Conservation (phyloP, 768 basidiomycete species). For the Cystobasidium tubakii region DNA sequence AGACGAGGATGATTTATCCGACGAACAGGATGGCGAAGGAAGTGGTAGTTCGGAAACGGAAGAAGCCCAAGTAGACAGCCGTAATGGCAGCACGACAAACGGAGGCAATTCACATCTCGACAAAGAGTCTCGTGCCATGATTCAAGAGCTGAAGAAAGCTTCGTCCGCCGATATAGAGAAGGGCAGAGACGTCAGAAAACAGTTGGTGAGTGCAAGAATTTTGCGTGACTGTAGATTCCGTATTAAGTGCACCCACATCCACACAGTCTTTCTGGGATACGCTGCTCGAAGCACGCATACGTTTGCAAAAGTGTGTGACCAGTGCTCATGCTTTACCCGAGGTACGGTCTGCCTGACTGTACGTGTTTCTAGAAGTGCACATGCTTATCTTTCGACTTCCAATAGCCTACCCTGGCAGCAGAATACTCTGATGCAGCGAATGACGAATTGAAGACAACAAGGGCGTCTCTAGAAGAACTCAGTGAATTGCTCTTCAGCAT, state of each 20-base stretch:
- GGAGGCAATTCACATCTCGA: not conserved
- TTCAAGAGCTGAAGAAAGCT: constrained; percentile 29
- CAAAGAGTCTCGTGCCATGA: constrained; percentile 27
- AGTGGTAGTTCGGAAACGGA: not conserved
- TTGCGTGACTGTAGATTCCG: not conserved
- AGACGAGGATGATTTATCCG: not conserved
- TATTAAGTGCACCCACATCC: too few relatives aligned
- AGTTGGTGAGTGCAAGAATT: constrained; percentile 61
- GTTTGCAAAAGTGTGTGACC: constrained; percentile 70
- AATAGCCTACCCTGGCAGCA: not conserved
- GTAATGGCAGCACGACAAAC: not conserved
- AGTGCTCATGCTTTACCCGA: constrained; percentile 63
- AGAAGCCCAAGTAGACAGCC: not conserved
- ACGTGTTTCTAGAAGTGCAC: constrained; percentile 46
- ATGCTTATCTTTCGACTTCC: constrained; percentile 24
- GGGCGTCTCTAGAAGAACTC: constrained; percentile 50
- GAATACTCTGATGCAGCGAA: not conserved
- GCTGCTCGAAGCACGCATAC: constrained; percentile 83
- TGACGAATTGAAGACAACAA: constrained; percentile 40
- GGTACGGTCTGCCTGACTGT: constrained; percentile 52
- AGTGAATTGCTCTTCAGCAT: constrained; percentile 46
- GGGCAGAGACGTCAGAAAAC: constrained; percentile 73
- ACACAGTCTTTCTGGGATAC: constrained; percentile 73
- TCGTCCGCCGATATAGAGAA: constrained; percentile 54
- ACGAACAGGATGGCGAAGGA: constrained; percentile 1